A percentile compares a stretch with the other conserved stretches of the same genome.
These are phyloP conservation scores for Allomyces javanicus DNA, from an alignment of 192 early-diverging fungal genomes.

Conservation along the genomic window DNA sequence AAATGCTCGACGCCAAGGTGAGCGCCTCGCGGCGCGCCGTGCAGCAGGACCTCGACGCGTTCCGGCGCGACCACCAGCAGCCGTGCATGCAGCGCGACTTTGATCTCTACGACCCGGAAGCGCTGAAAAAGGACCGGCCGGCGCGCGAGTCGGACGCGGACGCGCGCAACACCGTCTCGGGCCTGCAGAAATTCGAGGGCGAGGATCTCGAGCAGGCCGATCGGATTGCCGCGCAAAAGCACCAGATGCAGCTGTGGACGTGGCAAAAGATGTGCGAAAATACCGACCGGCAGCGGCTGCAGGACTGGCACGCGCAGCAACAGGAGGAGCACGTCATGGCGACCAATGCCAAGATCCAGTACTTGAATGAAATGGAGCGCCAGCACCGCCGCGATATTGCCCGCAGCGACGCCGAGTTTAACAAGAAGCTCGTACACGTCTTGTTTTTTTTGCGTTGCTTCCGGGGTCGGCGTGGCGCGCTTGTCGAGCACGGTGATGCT, in stretches of 20 bases:
- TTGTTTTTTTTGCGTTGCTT: neutral
- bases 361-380: slow-evolving; percentile 13
- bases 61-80: slow-evolving; percentile 19
- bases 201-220: slow-evolving; percentile 22
- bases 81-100: slow-evolving; percentile 26
- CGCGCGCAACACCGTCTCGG: slow-evolving; percentile 15
- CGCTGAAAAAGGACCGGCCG: slow-evolving; percentile 22
- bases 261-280: slow-evolving; percentile 20
- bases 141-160: slow-evolving; percentile 25
- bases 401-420: slow-evolving; percentile 18
- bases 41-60: slow-evolving; percentile 17
- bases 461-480: neutral
- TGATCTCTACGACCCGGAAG: slow-evolving; percentile 30
- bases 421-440: slow-evolving; percentile 15
- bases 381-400: slow-evolving; percentile 18
- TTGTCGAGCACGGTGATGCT: no score
- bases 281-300: neutral
- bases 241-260: slow-evolving; percentile 30
- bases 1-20: slow-evolving; percentile 22
- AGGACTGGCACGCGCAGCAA: slow-evolving; percentile 10
- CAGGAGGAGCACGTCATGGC: slow-evolving; percentile 15
- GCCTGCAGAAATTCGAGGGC: slow-evolving; percentile 30
- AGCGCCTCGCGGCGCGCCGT: slow-evolving; percentile 8
- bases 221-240: slow-evolving; percentile 17
- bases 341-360: slow-evolving; percentile 17